phyloP scores from a whole-genome alignment of 805 yeast genomes.

The Zygoascus biomembranicola region DNA sequence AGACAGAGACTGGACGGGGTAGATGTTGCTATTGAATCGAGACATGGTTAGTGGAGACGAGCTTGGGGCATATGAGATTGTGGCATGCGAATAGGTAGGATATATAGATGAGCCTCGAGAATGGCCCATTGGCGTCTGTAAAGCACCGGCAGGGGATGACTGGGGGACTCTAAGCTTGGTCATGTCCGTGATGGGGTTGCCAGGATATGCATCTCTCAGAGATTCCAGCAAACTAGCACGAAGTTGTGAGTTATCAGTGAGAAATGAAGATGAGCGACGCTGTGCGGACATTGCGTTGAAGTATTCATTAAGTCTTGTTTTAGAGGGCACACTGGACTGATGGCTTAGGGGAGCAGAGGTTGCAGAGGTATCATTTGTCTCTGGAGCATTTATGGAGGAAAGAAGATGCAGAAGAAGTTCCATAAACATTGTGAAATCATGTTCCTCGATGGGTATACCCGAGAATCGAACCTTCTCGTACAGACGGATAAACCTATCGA shows the following conservation, averaged over 20 bases:
- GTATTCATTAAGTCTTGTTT: not conserved
- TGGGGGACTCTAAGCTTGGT: not conserved
- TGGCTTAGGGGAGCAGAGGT: not conserved
- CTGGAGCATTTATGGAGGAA: conserved; percentile 11
- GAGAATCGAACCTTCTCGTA: conserved; percentile 69
- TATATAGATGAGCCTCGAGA: not conserved
- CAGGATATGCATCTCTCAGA: not conserved
- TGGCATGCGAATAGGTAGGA: not conserved
- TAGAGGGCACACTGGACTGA: not conserved
- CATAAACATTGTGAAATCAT: conserved; percentile 55
- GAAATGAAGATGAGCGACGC: not conserved
- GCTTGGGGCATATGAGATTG: not conserved
- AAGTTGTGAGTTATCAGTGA: not conserved
- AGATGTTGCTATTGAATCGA: not conserved
- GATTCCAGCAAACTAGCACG: not conserved
- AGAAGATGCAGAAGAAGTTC: conserved; percentile 21
- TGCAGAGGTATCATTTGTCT: not conserved
- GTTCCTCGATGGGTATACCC: conserved; percentile 48
- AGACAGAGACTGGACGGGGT: not conserved
- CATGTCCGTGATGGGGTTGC: not conserved
- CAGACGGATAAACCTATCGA: conserved; percentile 35
- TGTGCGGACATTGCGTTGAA: not conserved
- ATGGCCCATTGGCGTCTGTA: not conserved
- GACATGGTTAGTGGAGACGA: not conserved
- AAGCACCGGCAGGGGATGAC: not conserved